Evolutionary conservation across 2,329 filamentous ascomycete species (phyloP), one percentile per base, ranked within the genome.

Genomic region (Ilyonectria sp.): DNA sequence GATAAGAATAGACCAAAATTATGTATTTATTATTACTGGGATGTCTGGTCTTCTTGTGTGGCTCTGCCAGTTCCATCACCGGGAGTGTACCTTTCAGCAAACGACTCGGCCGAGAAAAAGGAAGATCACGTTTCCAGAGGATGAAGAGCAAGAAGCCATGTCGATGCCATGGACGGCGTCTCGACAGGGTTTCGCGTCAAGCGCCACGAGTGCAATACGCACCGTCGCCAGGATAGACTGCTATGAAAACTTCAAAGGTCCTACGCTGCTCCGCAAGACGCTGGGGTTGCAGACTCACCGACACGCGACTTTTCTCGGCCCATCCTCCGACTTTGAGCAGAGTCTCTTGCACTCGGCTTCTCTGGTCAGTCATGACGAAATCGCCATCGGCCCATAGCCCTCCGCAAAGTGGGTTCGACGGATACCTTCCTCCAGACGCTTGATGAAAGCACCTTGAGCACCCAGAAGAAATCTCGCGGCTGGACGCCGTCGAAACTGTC

Each of bases 401-500:
- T 57, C 23, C 54, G 54, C 54, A 23, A 57, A 46, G 54, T 57
- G 54, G 40, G 40, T 46, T 44, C 54, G 37, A 46, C 37, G 15
- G 54, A 57, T 29, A 57, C 13, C 54, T 57, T 57, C 54, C 35
- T 57, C 54, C 54, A 57, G 54, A 57, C 37, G 35, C 54, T 44
- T 46, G 54, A 57, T 57, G 19, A 57, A 31, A 57, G 54, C 54
- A 57, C 54, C 6, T 44, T 57, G 54, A 57, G 54, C 37, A 57
- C 33, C 54, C 54, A 19, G 37, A 57, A 29, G 54, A 57, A 46
- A 57, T 57, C 31, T 57, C 54, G 37, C 35, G 13, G 40, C 63
- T 73, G 23, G 77, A 80, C 67, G 82, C 84, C 49, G 84, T 91
- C 67, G 88, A 90, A 76, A 81, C 84, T 54, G 82, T 87, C 50